Evolutionary conservation across 2,329 filamentous ascomycete species (phyloP).

Genomic region (Ophiostoma novo-ulmi): DNA sequence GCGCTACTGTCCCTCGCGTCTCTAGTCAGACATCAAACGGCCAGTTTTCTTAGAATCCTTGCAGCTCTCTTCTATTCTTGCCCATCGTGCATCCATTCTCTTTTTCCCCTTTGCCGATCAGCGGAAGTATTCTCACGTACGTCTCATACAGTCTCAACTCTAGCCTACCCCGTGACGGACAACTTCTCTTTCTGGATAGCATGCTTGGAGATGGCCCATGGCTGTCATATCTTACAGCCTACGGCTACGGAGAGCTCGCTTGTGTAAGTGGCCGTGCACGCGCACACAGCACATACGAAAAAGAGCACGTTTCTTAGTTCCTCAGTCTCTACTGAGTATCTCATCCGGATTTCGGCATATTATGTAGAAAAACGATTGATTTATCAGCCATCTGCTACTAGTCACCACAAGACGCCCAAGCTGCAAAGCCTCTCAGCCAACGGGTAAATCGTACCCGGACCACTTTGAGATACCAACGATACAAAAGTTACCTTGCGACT

Average conservation of each 20-base stretch:
- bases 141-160: neutral
- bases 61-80: too few species aligned
- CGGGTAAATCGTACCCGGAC: neutral
- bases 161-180: slow-evolving; percentile 1
- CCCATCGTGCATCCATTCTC: neutral
- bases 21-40: slow-evolving; percentile 9
- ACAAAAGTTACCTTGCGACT: neutral
- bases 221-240: too few species aligned
- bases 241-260: neutral
- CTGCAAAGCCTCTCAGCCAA: neutral
- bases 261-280: neutral
- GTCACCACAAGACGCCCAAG: too few species aligned
- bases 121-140: slow-evolving; percentile 7
- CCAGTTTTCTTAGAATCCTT: neutral
- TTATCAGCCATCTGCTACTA: neutral
- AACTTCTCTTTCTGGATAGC: slow-evolving; percentile 2
- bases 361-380: neutral
- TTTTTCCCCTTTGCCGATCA: slow-evolving; percentile 2
- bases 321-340: neutral
- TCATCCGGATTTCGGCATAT: neutral
- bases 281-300: neutral
- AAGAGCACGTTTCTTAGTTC: neutral
- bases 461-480: neutral
- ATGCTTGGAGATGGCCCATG: neutral
- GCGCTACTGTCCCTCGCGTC: slow-evolving; percentile 10